Percentiles rank a stretch among this genome's conserved stretches.
Evolutionary conservation across 2,329 filamentous ascomycete species (phyloP).

Genomic region (Ophiostoma sp.): DNA sequence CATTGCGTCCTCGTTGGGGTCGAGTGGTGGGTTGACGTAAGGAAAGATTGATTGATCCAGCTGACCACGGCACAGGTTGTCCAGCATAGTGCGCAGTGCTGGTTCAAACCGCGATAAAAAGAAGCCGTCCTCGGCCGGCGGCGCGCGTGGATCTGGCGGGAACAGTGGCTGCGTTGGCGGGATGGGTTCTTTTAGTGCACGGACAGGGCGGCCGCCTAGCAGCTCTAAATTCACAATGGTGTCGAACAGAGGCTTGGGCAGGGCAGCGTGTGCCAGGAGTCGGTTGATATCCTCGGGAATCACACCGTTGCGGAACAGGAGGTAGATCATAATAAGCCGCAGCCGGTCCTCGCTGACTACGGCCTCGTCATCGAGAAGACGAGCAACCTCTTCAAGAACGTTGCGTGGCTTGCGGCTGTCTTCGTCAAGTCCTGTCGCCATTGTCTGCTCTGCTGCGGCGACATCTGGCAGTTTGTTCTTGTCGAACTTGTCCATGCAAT

Average conservation of each 20-base stretch:
- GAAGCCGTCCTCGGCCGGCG: conserved; percentile 63
- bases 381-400: conserved; percentile 75
- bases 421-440: conserved; percentile 89
- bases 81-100: conserved; percentile 73
- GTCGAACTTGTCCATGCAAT: conserved; percentile 93
- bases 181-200: conserved; percentile 67
- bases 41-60: conserved; percentile 65
- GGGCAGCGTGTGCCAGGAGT: conserved; percentile 72
- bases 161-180: conserved; percentile 64
- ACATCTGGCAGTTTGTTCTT: conserved; percentile 78
- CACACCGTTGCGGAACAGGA: conserved; percentile 80
- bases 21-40: conserved; percentile 64
- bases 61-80: conserved; percentile 61
- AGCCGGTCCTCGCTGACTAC: conserved; percentile 69
- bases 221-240: conserved; percentile 73
- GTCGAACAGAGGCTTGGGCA: conserved; percentile 68
- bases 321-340: conserved; percentile 77
- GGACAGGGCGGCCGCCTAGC: conserved; percentile 68
- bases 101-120: conserved; percentile 84
- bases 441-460: conserved; percentile 79
- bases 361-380: conserved; percentile 78
- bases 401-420: conserved; percentile 89
- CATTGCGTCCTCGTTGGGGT: conserved; percentile 54
- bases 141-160: conserved; percentile 50
- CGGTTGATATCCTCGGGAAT: conserved; percentile 78